These are phyloP conservation scores for Paecilomyces dactylethromorphus DNA, from an alignment of 2,329 filamentous ascomycete genomes.

Conservation along the genomic window DNA sequence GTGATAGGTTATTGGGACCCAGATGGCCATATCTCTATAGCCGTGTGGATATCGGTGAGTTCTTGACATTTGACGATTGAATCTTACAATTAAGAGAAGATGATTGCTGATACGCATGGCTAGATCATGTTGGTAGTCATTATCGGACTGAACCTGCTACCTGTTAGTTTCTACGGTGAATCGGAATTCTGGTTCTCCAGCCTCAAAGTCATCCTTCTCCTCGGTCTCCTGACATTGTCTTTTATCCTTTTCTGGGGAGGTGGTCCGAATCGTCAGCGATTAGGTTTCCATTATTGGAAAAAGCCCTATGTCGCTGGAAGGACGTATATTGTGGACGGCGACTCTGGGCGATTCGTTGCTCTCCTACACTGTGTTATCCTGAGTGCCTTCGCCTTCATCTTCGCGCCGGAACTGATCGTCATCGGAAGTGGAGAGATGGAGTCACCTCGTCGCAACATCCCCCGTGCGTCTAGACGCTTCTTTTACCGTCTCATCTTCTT, in stretches of 20 bases:
- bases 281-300: constrained; percentile 48
- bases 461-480: constrained; percentile 52
- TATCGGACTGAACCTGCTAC: constrained; percentile 41
- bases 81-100: background rate
- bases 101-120: background rate
- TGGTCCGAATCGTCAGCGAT: constrained; percentile 43
- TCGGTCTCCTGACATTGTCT: constrained; percentile 46
- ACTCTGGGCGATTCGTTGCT: constrained; percentile 46
- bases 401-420: constrained; percentile 50
- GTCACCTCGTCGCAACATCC: constrained; percentile 52
- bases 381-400: constrained; percentile 49
- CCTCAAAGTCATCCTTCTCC: constrained; percentile 46
- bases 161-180: constrained; percentile 47
- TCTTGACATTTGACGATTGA: background rate
- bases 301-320: constrained; percentile 41
- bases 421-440: constrained; percentile 55
- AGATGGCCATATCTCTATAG: constrained; percentile 29
- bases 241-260: constrained; percentile 54
- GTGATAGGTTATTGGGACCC: constrained; percentile 57
- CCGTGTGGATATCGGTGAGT: constrained; percentile 44
- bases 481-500: constrained; percentile 59
- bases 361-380: constrained; percentile 47
- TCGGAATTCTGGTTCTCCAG: constrained; percentile 49
- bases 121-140: constrained; percentile 52
- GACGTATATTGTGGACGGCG: constrained; percentile 39